These are phyloP conservation scores for Metarhizium humberi DNA, from an alignment of 2,329 filamentous ascomycete species.

Conservation along the genomic window DNA sequence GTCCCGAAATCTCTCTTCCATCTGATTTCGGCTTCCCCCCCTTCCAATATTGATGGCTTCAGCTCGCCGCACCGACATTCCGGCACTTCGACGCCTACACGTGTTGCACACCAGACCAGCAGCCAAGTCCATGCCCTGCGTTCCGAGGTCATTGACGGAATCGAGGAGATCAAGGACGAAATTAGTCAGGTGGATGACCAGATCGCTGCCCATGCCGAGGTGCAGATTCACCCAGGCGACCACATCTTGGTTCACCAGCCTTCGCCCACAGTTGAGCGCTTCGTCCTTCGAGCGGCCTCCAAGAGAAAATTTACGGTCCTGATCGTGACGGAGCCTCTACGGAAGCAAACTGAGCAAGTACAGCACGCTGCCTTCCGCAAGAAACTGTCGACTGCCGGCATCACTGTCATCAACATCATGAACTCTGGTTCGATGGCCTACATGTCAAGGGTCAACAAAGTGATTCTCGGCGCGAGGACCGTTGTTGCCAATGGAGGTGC, in stretches of 20 bases:
- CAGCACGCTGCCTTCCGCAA: conserved; percentile 57
- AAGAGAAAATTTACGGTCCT: conserved; percentile 91
- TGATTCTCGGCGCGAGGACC: conserved; percentile 79
- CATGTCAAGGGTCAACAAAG: conserved; percentile 93
- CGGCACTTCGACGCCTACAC: conserved; percentile 40
- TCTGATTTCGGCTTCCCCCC: conserved; percentile 65
- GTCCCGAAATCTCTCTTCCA: conserved; percentile 76
- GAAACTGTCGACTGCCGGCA: conserved; percentile 66
- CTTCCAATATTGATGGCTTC: conserved; percentile 28
- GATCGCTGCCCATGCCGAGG: conserved; percentile 78
- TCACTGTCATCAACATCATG: conserved; percentile 74
- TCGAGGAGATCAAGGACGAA: conserved; percentile 93
- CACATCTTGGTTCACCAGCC: conserved; percentile 85
- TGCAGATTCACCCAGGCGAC: conserved; percentile 89
- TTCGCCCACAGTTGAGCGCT: conserved; percentile 78
- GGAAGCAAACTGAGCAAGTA: conserved; percentile 24
- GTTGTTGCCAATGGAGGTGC: conserved; percentile 84
- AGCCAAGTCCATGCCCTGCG: conserved; percentile 60
- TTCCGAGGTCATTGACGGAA: conserved; percentile 86
- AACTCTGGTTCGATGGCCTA: conserved; percentile 84
- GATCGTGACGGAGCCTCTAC: conserved; percentile 57
- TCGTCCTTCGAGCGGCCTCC: conserved; percentile 75
- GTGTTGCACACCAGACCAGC: conserved; percentile 26
- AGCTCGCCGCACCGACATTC: conserved; percentile 38
- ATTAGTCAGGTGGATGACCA: conserved; percentile 88